Base-by-base conservation (phyloP, 2,329 filamentous ascomycete species). In the Orbilia ellipsospora region DNA sequence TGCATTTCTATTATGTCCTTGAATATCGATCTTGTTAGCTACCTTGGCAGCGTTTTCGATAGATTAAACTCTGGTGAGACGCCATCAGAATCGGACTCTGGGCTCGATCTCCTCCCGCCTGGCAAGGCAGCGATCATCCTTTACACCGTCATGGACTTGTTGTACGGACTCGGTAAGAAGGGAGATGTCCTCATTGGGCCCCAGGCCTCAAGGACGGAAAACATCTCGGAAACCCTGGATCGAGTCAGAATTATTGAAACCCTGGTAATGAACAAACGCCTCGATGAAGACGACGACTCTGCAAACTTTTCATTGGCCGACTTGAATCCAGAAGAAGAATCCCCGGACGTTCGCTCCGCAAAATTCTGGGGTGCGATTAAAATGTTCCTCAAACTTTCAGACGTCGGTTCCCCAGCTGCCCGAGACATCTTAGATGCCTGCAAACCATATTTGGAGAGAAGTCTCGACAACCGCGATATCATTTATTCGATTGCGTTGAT, bases 221-320 rank as follows among this genome's bases (percentile, higher is more conserved):
- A 92, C 74, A 82, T 88, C 42, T 81, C 86, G 23, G 89, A 91
- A 79, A 88, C 90, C 23, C 86, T 88, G 60, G 89, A 89, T 70
- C 89, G 94, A 20, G 86, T 97, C 45, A 87, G 88, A 50, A 88
- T 94, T 23, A 87, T 97, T 59, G 92, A 96, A 81, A 86, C 89
- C 4, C 85, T 97, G 40, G 83, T 97, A 31, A 91, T 90, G 26
- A 92, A 92, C 57, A 88, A 90, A 28, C 88, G 88, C 69, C 82
- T 95, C 66, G 87, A 89, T 77, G 88, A 91, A 73, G 86, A 89
- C 44, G 84, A 86, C 56, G 83, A 83, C 36, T 83, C 86, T 4
- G n/a, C 72, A 16, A 73, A 72, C n/a, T 36, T 72, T 54, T 56
- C 55, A 1, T 45, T 69, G 18, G 59, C 64, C 12, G 64, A 69